These are phyloP conservation scores for Aspergillus chevalieri DNA, from an alignment of 2,329 filamentous ascomycete genomes.

Conservation along the genomic window DNA sequence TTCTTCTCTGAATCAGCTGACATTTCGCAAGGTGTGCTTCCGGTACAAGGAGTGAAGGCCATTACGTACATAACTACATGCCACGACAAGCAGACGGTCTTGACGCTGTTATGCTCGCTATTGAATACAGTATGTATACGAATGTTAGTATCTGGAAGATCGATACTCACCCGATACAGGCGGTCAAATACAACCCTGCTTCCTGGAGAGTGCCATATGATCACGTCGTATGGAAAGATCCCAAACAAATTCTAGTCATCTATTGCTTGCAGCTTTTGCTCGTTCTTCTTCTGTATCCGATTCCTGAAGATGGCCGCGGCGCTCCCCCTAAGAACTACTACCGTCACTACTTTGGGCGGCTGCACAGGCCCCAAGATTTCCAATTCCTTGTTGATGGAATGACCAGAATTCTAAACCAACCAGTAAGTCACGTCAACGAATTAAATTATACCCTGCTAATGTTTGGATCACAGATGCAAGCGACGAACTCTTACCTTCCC, in stretches of 20 bases:
- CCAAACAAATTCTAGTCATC: conserved; percentile 82
- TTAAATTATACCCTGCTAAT: conserved; percentile 3
- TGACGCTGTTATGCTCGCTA: conserved; percentile 85
- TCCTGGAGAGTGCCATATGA: conserved; percentile 94
- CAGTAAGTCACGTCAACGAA: conserved; percentile 38
- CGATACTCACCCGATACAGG: conserved; percentile 45
- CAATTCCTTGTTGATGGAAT: conserved; percentile 96
- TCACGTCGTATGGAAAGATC: conserved; percentile 82
- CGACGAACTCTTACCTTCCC: conserved; percentile 80
- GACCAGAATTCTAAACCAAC: conserved; percentile 85
- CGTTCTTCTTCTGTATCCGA: conserved; percentile 75
- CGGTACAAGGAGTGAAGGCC: conserved; percentile 73
- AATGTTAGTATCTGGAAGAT: neutral
- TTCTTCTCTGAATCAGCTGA: conserved; percentile 4
- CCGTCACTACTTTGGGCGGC: conserved; percentile 79
- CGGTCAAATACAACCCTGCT: conserved; percentile 91
- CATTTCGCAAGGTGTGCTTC: conserved; percentile 52
- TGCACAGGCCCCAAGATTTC: conserved; percentile 93
- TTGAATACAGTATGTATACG: conserved; percentile 71
- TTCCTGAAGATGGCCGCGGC: conserved; percentile 66
- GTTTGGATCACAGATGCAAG: conserved; percentile 56
- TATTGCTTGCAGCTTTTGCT: conserved; percentile 90
- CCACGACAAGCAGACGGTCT: conserved; percentile 81
- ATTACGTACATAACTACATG: conserved; percentile 86
- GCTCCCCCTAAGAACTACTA: conserved; percentile 80